Evolutionary conservation across 306 rosid genomes (phyloP).

Genomic region (Cercis canadensis): DNA sequence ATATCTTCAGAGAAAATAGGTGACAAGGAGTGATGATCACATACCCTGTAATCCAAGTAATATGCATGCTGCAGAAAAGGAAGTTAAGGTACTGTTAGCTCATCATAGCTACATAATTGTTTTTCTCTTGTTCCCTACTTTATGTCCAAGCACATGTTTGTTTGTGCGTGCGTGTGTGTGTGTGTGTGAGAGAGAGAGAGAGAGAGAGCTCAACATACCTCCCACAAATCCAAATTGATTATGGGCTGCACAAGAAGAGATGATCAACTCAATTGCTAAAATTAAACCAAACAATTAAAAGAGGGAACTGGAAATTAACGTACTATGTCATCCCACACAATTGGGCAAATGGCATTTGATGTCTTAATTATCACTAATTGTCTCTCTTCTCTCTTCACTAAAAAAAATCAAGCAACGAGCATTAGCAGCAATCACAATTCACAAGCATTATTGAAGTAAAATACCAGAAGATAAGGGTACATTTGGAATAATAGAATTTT

Average conservation of each 20-base stretch:
- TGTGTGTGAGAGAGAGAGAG: constrained; percentile 9
- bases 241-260: constrained; percentile 78
- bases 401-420: constrained; percentile 29
- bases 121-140: not conserved
- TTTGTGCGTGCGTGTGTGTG: not conserved
- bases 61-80: constrained; percentile 83
- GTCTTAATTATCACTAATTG: constrained; percentile 71
- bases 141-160: constrained; percentile 1
- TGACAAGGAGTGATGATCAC: constrained; percentile 20
- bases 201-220: constrained; percentile 61
- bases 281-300: constrained; percentile 26
- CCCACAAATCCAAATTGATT: constrained; percentile 93
- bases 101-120: constrained; percentile 20
- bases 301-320: constrained; percentile 41
- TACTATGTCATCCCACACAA: constrained; percentile 89
- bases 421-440: constrained; percentile 11
- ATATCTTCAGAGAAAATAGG: constrained; percentile 15
- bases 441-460: constrained; percentile 14
- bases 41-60: constrained; percentile 91
- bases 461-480: constrained; percentile 23
- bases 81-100: constrained; percentile 39
- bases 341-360: constrained; percentile 78
- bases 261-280: constrained; percentile 30
- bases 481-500: constrained; percentile 4
- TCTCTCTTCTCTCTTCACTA: constrained; percentile 89